Conservation (phyloP, 2,329 filamentous ascomycete genomes). For the Teratosphaeria viscida region DNA sequence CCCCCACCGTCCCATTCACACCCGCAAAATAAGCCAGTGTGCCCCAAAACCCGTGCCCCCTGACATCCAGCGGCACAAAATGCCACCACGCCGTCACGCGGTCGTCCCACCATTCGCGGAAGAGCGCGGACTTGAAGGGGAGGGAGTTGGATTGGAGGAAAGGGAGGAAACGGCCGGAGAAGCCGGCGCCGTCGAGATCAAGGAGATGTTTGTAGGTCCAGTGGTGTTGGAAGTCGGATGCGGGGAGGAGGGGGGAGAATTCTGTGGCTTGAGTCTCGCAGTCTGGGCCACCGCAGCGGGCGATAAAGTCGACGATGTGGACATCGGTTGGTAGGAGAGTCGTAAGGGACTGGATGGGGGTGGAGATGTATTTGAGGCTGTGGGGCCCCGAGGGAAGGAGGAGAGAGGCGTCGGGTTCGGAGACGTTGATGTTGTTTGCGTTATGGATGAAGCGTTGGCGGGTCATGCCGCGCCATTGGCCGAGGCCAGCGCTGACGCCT, state of each 20-base stretch:
- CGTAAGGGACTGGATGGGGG: constrained; percentile 43
- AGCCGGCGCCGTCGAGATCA: constrained; percentile 58
- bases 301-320: constrained; percentile 48
- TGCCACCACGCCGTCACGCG: constrained; percentile 67
- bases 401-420: constrained; percentile 41
- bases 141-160: constrained; percentile 57
- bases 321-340: constrained; percentile 45
- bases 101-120: constrained; percentile 69
- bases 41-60: constrained; percentile 63
- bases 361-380: constrained; percentile 31
- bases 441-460: constrained; percentile 64
- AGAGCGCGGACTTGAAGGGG: constrained; percentile 61
- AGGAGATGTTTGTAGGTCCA: constrained; percentile 61
- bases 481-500: constrained; percentile 38
- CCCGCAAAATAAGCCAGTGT: constrained; percentile 66
- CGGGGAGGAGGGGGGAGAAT: constrained; percentile 35
- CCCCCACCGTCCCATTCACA: constrained; percentile 38
- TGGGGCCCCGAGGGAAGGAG: constrained; percentile 38
- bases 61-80: constrained; percentile 66
- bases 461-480: constrained; percentile 56
- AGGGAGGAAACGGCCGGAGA: constrained; percentile 54
- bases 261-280: constrained; percentile 45
- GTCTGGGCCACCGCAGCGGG: constrained; percentile 45
- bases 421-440: constrained; percentile 47
- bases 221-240: constrained; percentile 45